phyloP scores from a whole-genome alignment of 192 early-diverging fungal genomes.

The Funneliformis mosseae region DNA sequence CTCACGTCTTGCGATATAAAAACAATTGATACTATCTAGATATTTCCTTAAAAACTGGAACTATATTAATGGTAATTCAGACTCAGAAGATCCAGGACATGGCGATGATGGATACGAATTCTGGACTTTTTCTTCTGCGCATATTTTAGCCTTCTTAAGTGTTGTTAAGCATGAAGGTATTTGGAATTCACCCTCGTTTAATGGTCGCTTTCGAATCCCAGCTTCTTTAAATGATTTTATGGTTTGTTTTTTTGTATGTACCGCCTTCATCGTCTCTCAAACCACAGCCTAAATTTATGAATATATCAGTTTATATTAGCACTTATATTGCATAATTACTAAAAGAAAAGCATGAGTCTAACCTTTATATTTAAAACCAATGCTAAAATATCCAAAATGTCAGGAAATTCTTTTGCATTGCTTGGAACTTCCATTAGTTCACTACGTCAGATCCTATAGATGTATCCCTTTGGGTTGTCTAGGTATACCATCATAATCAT shows the following conservation, averaged over 20 bases:
- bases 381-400: neutral
- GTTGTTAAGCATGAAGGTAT: constrained; percentile 11
- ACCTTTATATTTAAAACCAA: constrained; percentile 4
- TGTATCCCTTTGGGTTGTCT: constrained; percentile 2
- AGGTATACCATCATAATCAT: constrained; percentile 3
- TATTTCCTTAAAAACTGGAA: neutral
- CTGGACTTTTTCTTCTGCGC: neutral
- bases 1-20: no score
- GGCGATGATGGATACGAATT: constrained; percentile 2
- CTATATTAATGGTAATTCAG: constrained; percentile 2
- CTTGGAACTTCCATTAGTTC: neutral
- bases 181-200: neutral
- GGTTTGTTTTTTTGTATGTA: constrained; percentile 17
- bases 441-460: constrained; percentile 6
- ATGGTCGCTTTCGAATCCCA: neutral
- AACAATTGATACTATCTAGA: no score
- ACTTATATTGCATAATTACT: neutral
- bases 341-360: neutral
- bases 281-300: constrained; percentile 25
- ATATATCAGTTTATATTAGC: constrained; percentile 3
- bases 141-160: neutral
- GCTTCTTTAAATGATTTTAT: constrained; percentile 6
- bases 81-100: neutral
- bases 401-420: constrained; percentile 4
- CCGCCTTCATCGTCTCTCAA: neutral